A percentile compares a stretch with the other conserved stretches of the same genome.
These are phyloP conservation scores for Suaeda aralocaspica DNA, from an alignment of 148 eudicot genomes.

Conservation along the genomic window DNA sequence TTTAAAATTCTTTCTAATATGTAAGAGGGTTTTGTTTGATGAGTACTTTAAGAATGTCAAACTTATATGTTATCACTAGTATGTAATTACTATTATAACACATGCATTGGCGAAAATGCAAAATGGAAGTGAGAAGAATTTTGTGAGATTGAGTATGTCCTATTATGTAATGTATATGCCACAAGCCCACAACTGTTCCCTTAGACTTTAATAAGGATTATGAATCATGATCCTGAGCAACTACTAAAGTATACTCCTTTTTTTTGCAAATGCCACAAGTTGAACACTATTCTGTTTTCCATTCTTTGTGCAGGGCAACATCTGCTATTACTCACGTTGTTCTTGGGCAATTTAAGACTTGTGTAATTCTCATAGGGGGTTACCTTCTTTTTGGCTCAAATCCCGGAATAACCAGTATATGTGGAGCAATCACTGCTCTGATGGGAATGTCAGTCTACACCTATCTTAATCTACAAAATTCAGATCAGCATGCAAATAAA, in stretches of 20 bases:
- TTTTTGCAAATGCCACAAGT: background rate
- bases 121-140: too few species aligned
- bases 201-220: too few species aligned
- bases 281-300: background rate
- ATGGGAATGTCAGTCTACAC: slow-evolving; percentile 80
- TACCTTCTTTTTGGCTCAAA: slow-evolving; percentile 76
- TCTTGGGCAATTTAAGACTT: slow-evolving; percentile 93
- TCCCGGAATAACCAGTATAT: slow-evolving; percentile 72
- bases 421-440: slow-evolving; percentile 76
- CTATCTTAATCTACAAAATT: slow-evolving; percentile 50
- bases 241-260: background rate
- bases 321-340: slow-evolving; percentile 91
- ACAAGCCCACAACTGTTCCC: too few species aligned
- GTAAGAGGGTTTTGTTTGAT: too few species aligned
- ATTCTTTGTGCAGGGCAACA: slow-evolving; percentile 55
- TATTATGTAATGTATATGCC: too few species aligned
- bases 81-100: too few species aligned
- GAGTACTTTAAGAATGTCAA: too few species aligned
- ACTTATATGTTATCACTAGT: too few species aligned
- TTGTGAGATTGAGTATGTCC: too few species aligned
- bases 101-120: too few species aligned
- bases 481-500: slow-evolving; percentile 52
- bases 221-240: too few species aligned
- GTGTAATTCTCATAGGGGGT: slow-evolving; percentile 90
- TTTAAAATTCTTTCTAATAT: too few species aligned